Evolutionary conservation across 2,329 filamentous ascomycete genomes (phyloP), one percentile per base, ranked within the genome.

Genomic region (Trichoderma semiorbis): DNA sequence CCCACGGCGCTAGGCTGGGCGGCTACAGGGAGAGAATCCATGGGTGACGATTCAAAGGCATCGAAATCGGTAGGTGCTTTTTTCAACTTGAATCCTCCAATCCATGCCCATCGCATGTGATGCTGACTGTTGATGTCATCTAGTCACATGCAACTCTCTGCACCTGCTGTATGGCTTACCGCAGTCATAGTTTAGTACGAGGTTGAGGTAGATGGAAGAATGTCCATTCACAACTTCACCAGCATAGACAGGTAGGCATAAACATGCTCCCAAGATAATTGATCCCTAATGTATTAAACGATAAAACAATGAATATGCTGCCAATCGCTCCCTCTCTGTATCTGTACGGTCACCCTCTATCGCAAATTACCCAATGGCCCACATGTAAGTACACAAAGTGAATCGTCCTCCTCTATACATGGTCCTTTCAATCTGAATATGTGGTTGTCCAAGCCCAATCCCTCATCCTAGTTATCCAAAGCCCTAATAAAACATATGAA

Each of bases 391-490:
- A 69, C 39, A 62, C 43, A 21, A 53, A 70, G 24, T 55, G 53
- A 70, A 60, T 61, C 28, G 18, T 60, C 64, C 47, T 70, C 71
- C 60, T 72, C 71, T 72, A 65, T 72, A 72, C 70, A 68, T 47
- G 32, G 32, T 62, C 57, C 43, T 66, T 72, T n/a, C 70, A 72
- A 36, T 72, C 71, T 70, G 47, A 63, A 32, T 21, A 43, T 43
- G 39, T 28, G 18, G 7, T 58, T 18, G 50, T 30, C 36, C 53
- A 28, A 34, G 47, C 26, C 10, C 57, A n/a, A 61, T 36, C 39
- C 24, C 32, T 69, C 65, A 14, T 39, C 67, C 67, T 28, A 32
- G 34, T 47, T 69, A 30, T 68, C 50, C 47, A 60, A 67, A 58
- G 32, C 26, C 50, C 24, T 34, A 32, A 12, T 32, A 26, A 32